Evolutionary conservation across 345 rosid species (phyloP).

Genomic region (Linum trigynum): DNA sequence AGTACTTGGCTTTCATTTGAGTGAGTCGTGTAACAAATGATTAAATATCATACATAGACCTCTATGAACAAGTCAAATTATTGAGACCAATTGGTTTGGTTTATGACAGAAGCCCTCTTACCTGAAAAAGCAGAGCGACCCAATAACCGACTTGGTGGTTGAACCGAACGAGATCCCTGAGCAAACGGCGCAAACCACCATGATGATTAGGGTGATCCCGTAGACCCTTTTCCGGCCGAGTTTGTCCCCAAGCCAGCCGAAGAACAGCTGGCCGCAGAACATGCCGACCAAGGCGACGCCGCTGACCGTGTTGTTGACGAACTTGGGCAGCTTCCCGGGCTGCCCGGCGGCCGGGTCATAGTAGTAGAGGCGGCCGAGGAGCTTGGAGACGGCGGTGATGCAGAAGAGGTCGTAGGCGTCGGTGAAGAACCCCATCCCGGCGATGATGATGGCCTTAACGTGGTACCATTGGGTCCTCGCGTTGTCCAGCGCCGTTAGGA

Average conservation of each 20-base stretch:
- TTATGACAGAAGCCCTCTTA: neutral
- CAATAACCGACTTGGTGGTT: neutral
- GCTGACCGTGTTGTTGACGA: neutral
- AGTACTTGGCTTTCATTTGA: no score
- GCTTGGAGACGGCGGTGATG: constrained; percentile 4
- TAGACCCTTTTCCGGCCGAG: neutral
- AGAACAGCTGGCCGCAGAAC: neutral
- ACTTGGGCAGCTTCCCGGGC: neutral
- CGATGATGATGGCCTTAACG: neutral
- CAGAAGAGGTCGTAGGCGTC: constrained; percentile 6
- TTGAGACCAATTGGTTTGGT: neutral
- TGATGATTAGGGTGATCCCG: neutral
- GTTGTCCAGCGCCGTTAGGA: neutral
- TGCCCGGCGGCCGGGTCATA: neutral
- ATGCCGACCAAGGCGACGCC: constrained; percentile 1
- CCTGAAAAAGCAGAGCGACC: neutral
- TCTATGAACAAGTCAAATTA: no score
- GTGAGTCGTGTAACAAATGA: no score
- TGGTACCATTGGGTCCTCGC: constrained; percentile 1
- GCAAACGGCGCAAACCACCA: neutral
- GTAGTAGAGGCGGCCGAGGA: constrained; percentile 3
- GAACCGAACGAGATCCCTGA: neutral
- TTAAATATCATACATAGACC: no score
- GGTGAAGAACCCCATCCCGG: constrained; percentile 5
- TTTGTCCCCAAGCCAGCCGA: constrained; percentile 4